phyloP scores from a whole-genome alignment of 805 yeast genomes.

The Metschnikowia arizonensis region DNA sequence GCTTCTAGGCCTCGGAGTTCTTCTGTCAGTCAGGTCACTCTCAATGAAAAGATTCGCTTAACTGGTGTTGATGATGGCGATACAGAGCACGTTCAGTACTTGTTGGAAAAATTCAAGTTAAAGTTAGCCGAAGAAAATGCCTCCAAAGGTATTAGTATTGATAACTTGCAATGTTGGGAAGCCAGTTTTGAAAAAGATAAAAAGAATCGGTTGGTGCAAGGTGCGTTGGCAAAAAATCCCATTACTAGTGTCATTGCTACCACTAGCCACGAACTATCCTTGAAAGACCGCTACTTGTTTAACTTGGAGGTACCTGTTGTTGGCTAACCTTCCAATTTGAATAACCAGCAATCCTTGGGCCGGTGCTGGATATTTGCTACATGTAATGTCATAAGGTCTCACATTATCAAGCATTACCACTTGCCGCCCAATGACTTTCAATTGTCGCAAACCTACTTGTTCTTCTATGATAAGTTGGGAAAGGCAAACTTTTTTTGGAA shows the following conservation, averaged over 20 bases:
- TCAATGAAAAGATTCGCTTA: not conserved
- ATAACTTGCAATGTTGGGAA: slow-evolving; percentile 44
- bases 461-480: slow-evolving; percentile 83
- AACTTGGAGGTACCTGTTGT: slow-evolving; percentile 33
- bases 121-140: not conserved
- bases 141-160: slow-evolving; percentile 11
- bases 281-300: slow-evolving; percentile 32
- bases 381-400: slow-evolving; percentile 64
- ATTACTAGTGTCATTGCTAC: slow-evolving; percentile 42
- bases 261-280: slow-evolving; percentile 18
- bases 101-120: not conserved
- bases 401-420: slow-evolving; percentile 57
- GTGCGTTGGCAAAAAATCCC: slow-evolving; percentile 48
- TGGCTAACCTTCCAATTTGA: slow-evolving; percentile 33
- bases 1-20: slow-evolving; percentile 1
- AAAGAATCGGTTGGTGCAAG: slow-evolving; percentile 50
- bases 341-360: slow-evolving; percentile 71
- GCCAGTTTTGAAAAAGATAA: slow-evolving; percentile 40
- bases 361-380: slow-evolving; percentile 90
- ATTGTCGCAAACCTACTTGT: slow-evolving; percentile 72
- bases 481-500: slow-evolving; percentile 74
- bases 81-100: not conserved
- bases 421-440: slow-evolving; percentile 53
- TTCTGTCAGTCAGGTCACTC: not conserved
- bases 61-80: not conserved